Conservation (phyloP, 2,329 filamentous ascomycete species). For the Colletotrichum theobromicola region DNA sequence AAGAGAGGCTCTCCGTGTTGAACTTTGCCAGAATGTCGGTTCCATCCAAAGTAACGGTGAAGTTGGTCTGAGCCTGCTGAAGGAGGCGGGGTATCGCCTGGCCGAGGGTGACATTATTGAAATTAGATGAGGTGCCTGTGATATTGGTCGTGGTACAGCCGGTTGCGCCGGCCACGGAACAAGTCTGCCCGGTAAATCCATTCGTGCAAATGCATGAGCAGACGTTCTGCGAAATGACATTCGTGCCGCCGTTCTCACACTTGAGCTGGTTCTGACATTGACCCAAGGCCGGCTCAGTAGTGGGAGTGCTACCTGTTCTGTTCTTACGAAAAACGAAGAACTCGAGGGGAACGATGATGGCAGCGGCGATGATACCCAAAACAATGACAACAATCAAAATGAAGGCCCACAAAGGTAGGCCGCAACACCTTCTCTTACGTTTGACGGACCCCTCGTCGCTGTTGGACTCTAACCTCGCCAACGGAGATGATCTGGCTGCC, state of each 20-base stretch:
- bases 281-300: conserved; percentile 39
- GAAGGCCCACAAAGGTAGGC: conserved; percentile 81
- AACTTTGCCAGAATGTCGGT: conserved; percentile 77
- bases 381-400: conserved; percentile 68
- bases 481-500: conserved; percentile 10
- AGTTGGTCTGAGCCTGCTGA: conserved; percentile 67
- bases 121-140: conserved; percentile 42
- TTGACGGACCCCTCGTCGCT: conserved; percentile 35
- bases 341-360: conserved; percentile 78
- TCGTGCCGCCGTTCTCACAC: conserved; percentile 84
- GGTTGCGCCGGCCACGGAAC: conserved; percentile 49
- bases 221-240: conserved; percentile 67
- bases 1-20: conserved; percentile 77
- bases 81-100: conserved; percentile 79
- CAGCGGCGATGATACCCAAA: conserved; percentile 77
- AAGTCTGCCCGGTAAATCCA: conserved; percentile 74
- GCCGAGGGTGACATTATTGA: conserved; percentile 79
- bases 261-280: conserved; percentile 66
- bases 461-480: conserved; percentile 16
- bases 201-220: conserved; percentile 91
- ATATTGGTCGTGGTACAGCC: conserved; percentile 60
- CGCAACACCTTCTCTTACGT: conserved; percentile 73
- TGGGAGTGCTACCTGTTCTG: conserved; percentile 30
- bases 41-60: conserved; percentile 75
- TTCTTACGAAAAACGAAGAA: conserved; percentile 65